These are phyloP conservation scores for Pichia sp. DNA, from an alignment of 1,139 yeast genomes.

Conservation along the genomic window DNA sequence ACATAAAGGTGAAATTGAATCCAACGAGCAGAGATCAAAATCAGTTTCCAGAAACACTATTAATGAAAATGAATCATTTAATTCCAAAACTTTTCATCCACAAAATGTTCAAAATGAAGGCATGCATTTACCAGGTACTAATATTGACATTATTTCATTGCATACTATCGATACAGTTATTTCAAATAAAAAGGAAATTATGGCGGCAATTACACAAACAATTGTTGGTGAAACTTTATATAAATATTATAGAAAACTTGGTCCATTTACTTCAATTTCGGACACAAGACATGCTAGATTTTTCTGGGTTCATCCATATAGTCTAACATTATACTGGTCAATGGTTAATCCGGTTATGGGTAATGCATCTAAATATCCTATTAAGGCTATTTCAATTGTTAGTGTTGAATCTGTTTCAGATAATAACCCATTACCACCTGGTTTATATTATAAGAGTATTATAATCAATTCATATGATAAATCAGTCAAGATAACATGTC, in stretches of 20 bases:
- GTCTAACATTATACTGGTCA: conserved; percentile 88
- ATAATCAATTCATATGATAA: conserved; percentile 66
- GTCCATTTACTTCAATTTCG: conserved; percentile 67
- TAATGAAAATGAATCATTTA: conserved; percentile 12
- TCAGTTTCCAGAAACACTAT: conserved; percentile 2
- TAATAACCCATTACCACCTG: conserved; percentile 84
- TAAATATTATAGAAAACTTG: conserved; percentile 77
- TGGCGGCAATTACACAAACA: conserved; percentile 84
- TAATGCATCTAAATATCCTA: conserved; percentile 56
- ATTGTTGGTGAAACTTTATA: conserved; percentile 87
- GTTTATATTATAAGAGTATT: conserved; percentile 79
- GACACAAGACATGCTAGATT: conserved; percentile 84
- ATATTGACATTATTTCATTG: conserved; percentile 18
- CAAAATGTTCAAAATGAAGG: not conserved
- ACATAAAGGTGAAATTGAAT: conserved; percentile 33
- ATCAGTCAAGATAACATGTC: conserved; percentile 74
- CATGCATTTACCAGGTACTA: conserved; percentile 6
- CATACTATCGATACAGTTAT: conserved; percentile 53
- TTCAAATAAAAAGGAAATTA: conserved; percentile 68
- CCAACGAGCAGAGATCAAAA: not conserved
- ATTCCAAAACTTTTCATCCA: not conserved
- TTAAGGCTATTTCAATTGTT: conserved; percentile 76
- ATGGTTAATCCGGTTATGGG: conserved; percentile 71
- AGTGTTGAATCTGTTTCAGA: conserved; percentile 78
- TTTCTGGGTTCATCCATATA: conserved; percentile 96